These are phyloP conservation scores for Schrenkiella parvula DNA, from an alignment of 345 rosid species.

Conservation along the genomic window DNA sequence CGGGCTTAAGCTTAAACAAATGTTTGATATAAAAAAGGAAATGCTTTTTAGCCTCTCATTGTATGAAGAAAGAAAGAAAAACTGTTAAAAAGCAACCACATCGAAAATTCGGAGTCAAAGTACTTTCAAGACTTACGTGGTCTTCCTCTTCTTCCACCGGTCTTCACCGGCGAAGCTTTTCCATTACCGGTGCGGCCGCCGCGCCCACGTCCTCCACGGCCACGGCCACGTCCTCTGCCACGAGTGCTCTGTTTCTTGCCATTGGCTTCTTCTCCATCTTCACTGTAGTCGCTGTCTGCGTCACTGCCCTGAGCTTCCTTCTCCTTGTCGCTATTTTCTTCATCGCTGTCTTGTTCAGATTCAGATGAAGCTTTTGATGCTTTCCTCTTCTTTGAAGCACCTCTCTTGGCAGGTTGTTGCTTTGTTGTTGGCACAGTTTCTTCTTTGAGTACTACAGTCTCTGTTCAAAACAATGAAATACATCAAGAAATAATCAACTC, in stretches of 20 bases:
- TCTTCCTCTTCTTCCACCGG: slow-evolving; percentile 73
- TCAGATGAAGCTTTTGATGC: slow-evolving; percentile 55
- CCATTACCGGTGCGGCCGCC: slow-evolving; percentile 45
- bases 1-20: slow-evolving; percentile 12
- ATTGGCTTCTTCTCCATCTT: slow-evolving; percentile 43
- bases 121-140: slow-evolving; percentile 52
- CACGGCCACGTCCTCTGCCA: slow-evolving; percentile 53
- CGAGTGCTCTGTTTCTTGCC: slow-evolving; percentile 51
- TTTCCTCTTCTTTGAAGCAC: slow-evolving; percentile 54
- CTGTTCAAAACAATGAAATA: slow-evolving; percentile 33
- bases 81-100: slow-evolving; percentile 25
- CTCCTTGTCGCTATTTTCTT: slow-evolving; percentile 48
- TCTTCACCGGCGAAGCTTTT: slow-evolving; percentile 39
- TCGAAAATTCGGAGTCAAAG: slow-evolving; percentile 14
- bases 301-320: slow-evolving; percentile 53
- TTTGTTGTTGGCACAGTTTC: slow-evolving; percentile 33
- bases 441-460: slow-evolving; percentile 40
- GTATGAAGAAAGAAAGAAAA: slow-evolving; percentile 15
- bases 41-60: neutral
- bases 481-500: neutral
- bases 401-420: slow-evolving; percentile 43
- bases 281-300: slow-evolving; percentile 27
- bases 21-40: neutral
- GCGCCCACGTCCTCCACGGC: slow-evolving; percentile 43
- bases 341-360: slow-evolving; percentile 51